phyloP scores from a whole-genome alignment of 768 basidiomycete genomes.

The Amanita muscaria region DNA sequence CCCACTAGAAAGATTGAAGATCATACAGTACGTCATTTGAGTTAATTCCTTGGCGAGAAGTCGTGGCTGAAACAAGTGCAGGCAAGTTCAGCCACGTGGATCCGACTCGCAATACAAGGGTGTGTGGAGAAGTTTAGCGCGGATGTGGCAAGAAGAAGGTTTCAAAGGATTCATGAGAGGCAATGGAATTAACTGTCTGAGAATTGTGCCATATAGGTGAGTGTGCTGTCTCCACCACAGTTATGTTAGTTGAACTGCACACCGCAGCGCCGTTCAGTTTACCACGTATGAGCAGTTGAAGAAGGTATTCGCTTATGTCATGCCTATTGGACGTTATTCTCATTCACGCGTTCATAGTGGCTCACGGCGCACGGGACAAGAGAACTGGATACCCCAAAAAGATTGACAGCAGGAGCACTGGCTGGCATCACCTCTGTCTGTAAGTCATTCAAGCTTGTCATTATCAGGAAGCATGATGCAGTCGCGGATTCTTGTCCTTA shows the following conservation, averaged over 20 bases:
- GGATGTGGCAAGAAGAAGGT: constrained; percentile 94
- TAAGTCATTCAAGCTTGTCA: constrained; percentile 31
- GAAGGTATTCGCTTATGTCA: constrained; percentile 27
- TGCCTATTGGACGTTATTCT: constrained; percentile 24
- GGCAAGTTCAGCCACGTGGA: constrained; percentile 80
- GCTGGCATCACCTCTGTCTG: constrained; percentile 95
- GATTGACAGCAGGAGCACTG: constrained; percentile 78
- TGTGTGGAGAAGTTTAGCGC: constrained; percentile 72
- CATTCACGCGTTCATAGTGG: constrained; percentile 32
- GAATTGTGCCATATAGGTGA: constrained; percentile 85
- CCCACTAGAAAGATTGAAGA: constrained; percentile 89
- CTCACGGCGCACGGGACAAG: constrained; percentile 62
- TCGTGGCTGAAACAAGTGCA: constrained; percentile 20
- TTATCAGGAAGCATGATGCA: not conserved
- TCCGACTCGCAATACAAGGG: constrained; percentile 68
- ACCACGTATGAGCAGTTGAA: constrained; percentile 88
- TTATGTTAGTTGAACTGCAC: not conserved
- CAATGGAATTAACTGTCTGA: constrained; percentile 81
- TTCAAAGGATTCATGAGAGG: constrained; percentile 91
- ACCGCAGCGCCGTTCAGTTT: constrained; percentile 72
- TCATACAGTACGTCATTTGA: constrained; percentile 71
- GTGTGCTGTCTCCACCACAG: constrained; percentile 21
- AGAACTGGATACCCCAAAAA: constrained; percentile 81
- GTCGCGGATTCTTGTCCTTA: constrained; percentile 19
- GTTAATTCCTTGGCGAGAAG: constrained; percentile 2